A percentile compares a stretch with the other conserved stretches of the same genome.
Conservation (phyloP, 2,329 filamentous ascomycete genomes). For the Pestalotiopsis sp. region DNA sequence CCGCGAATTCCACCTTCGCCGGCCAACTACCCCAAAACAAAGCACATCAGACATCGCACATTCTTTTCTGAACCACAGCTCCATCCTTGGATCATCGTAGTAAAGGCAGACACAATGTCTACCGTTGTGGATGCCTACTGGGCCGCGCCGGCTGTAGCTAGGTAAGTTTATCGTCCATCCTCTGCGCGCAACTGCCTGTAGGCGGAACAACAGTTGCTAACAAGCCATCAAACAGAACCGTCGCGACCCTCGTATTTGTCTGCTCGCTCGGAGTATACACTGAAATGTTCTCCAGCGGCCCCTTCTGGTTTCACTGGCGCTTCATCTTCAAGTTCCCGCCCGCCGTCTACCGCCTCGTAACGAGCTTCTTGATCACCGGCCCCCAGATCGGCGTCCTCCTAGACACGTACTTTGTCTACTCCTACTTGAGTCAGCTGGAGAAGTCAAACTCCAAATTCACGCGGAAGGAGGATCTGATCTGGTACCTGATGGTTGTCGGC, state of each 20-base stretch:
- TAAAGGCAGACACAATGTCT: conserved; percentile 32
- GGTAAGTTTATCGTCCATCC: conserved; percentile 29
- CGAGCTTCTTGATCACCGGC: conserved; percentile 42
- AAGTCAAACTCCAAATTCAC: conserved; percentile 69
- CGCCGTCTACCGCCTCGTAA: conserved; percentile 43
- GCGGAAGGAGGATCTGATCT: conserved; percentile 75
- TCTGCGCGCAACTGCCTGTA: neutral
- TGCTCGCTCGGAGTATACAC: conserved; percentile 63
- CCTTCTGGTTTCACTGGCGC: conserved; percentile 55
- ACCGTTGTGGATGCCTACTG: conserved; percentile 41
- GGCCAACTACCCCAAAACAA: neutral
- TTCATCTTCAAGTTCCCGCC: conserved; percentile 56
- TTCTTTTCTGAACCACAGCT: neutral
- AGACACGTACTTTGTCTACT: conserved; percentile 79
- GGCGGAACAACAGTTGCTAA: neutral
- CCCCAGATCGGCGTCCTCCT: conserved; percentile 57
- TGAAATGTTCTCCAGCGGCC: conserved; percentile 49
- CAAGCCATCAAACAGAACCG: conserved; percentile 51
- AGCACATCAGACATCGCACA: neutral
- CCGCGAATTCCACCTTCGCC: neutral
- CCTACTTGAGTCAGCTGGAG: conserved; percentile 76
- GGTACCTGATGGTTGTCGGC: conserved; percentile 75
- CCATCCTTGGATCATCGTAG: neutral
- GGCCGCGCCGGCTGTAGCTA: conserved; percentile 41
- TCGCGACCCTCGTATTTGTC: conserved; percentile 63